Evolutionary conservation across 2,329 filamentous ascomycete genomes (phyloP).

Genomic region (Alternaria triticimaculans): DNA sequence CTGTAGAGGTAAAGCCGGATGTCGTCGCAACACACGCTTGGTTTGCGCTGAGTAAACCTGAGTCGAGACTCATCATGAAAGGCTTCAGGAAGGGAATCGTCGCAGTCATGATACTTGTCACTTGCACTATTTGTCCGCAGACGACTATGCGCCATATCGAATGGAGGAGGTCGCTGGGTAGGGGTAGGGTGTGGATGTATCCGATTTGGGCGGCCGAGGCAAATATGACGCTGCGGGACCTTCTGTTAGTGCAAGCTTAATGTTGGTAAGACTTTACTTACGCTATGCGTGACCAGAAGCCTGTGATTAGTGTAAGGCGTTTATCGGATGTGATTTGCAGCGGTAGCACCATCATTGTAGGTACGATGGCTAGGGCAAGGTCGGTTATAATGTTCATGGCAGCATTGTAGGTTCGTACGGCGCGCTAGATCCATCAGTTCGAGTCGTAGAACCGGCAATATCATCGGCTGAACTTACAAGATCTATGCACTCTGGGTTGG

Average conservation of each 20-base stretch:
- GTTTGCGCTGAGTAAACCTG: neutral
- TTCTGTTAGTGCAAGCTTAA: too few species aligned
- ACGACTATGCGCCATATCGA: conserved; percentile 10
- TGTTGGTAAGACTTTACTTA: neutral
- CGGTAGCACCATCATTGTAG: conserved; percentile 1
- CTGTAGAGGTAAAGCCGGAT: too few species aligned
- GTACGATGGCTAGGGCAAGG: conserved; percentile 1
- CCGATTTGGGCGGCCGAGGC: neutral
- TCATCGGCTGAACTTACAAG: neutral
- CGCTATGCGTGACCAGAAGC: conserved; percentile 1
- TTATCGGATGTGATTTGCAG: neutral
- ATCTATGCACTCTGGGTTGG: neutral
- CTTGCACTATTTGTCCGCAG: conserved; percentile 9
- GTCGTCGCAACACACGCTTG: too few species aligned
- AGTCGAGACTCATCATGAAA: conserved; percentile 15
- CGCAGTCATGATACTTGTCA: conserved; percentile 7
- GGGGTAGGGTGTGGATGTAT: neutral
- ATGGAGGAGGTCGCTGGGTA: neutral
- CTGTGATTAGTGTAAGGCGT: neutral
- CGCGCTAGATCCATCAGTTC: neutral
- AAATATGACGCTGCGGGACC: neutral
- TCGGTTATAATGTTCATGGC: conserved; percentile 9
- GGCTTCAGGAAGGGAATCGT: conserved; percentile 12
- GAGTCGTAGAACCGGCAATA: neutral
- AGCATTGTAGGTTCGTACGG: conserved; percentile 2